Conservation (phyloP, 345 rosid species). For the Schrenkiella parvula region DNA sequence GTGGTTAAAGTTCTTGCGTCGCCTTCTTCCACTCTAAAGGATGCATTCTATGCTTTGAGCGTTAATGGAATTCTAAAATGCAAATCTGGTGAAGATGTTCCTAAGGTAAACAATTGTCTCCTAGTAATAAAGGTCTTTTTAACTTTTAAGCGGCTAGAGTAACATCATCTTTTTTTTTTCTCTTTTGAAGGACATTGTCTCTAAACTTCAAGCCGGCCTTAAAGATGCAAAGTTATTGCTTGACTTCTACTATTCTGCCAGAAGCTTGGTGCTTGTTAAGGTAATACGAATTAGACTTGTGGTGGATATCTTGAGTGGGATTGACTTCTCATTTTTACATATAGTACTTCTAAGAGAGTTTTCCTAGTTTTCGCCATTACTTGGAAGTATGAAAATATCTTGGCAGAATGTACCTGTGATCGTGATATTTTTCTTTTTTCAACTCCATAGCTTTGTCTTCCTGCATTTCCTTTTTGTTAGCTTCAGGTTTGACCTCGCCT, state of each 20-base stretch:
- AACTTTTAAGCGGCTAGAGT: neutral
- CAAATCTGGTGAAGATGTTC: conserved; percentile 37
- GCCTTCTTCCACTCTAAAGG: conserved; percentile 56
- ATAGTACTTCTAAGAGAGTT: neutral
- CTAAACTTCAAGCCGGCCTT: conserved; percentile 60
- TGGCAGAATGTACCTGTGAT: neutral
- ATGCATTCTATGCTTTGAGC: conserved; percentile 64
- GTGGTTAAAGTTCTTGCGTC: conserved; percentile 50
- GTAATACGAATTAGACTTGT: conserved; percentile 40
- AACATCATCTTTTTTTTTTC: neutral
- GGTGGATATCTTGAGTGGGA: neutral
- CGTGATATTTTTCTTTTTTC: neutral
- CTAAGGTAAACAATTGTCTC: conserved; percentile 46
- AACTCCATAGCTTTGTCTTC: neutral
- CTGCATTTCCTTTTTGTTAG: neutral
- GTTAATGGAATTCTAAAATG: conserved; percentile 65
- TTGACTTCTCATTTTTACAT: neutral
- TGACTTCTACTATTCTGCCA: conserved; percentile 70
- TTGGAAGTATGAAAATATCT: neutral
- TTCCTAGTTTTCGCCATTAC: neutral
- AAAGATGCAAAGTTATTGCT: conserved; percentile 65
- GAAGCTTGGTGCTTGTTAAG: conserved; percentile 73
- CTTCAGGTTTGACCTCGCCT: neutral
- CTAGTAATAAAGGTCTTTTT: neutral
- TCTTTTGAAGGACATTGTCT: conserved; percentile 48